Conservation (phyloP, 371 early-diverging fungal genomes). For the Mortierella sp. region DNA sequence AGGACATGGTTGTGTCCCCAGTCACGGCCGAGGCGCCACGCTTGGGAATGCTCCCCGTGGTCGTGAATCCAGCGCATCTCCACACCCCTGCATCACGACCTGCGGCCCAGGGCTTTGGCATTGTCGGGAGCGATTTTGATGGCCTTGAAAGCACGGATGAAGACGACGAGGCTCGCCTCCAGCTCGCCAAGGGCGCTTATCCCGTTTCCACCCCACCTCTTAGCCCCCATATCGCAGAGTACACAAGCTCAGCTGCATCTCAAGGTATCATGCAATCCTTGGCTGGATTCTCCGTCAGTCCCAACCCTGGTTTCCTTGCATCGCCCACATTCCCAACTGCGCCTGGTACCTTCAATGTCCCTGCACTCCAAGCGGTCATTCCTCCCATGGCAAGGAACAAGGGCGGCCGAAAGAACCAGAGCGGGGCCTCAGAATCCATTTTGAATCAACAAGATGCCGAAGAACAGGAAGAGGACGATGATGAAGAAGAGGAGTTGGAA, state of each 20-base stretch:
- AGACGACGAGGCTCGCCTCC: constrained; percentile 15
- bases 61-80: constrained; percentile 8
- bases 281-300: constrained; percentile 1
- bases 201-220: constrained; percentile 18
- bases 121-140: constrained; percentile 10
- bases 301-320: background rate
- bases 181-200: constrained; percentile 5
- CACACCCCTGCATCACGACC: background rate
- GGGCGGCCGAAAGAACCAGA: too few relatives aligned
- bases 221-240: constrained; percentile 8
- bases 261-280: constrained; percentile 7
- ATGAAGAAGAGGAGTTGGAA: constrained; percentile 2
- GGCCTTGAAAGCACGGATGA: constrained; percentile 19
- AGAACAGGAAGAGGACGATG: background rate
- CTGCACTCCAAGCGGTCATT: too few relatives aligned
- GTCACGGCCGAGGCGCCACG: background rate
- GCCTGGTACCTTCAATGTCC: too few relatives aligned
- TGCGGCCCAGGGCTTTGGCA: background rate
- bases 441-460: background rate
- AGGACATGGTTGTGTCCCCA: background rate
- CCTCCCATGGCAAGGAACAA: too few relatives aligned
- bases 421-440: background rate
- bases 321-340: too few relatives aligned
- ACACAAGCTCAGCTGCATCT: background rate
- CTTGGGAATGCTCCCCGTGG: background rate